Evolutionary conservation across 2,329 filamentous ascomycete genomes (phyloP).

Genomic region (Juglanconis sp.): DNA sequence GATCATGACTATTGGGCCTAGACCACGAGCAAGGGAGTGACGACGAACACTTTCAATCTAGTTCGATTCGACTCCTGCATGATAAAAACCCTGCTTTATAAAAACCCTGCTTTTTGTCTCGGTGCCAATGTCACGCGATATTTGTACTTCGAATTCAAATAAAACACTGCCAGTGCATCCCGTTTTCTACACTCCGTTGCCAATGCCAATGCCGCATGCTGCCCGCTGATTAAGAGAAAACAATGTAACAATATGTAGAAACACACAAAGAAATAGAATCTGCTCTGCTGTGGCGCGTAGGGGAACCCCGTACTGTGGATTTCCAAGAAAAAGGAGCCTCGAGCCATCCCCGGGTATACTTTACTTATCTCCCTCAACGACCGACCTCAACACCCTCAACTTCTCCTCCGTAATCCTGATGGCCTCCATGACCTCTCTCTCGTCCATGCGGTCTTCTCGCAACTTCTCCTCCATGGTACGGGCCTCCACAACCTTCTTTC

Average conservation of each 20-base stretch:
- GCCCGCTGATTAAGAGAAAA: slow-evolving; percentile 5
- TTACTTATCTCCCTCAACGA: slow-evolving; percentile 58
- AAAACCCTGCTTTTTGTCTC: neutral
- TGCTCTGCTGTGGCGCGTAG: slow-evolving; percentile 6
- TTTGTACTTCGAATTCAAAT: neutral
- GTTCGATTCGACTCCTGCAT: too few species aligned
- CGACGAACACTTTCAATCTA: too few species aligned
- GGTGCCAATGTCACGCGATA: neutral
- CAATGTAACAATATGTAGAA: neutral
- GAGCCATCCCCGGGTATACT: slow-evolving; percentile 1
- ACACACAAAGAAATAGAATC: neutral
- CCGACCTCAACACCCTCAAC: slow-evolving; percentile 70
- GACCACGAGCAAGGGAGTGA: too few species aligned
- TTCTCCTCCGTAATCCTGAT: slow-evolving; percentile 85
- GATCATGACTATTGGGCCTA: too few species aligned
- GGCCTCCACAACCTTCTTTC: slow-evolving; percentile 50
- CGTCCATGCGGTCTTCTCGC: slow-evolving; percentile 60
- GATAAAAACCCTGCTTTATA: neutral
- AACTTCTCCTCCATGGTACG: slow-evolving; percentile 59
- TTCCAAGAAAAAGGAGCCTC: neutral
- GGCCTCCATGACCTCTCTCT: slow-evolving; percentile 73
- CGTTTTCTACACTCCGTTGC: slow-evolving; percentile 4
- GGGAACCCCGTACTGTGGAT: slow-evolving; percentile 7
- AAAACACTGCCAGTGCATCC: neutral
- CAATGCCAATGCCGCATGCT: slow-evolving; percentile 6